These are phyloP conservation scores for Cutaneotrichosporon cyanovorans DNA, from an alignment of 1,284 basidiomycete genomes.

Conservation along the genomic window DNA sequence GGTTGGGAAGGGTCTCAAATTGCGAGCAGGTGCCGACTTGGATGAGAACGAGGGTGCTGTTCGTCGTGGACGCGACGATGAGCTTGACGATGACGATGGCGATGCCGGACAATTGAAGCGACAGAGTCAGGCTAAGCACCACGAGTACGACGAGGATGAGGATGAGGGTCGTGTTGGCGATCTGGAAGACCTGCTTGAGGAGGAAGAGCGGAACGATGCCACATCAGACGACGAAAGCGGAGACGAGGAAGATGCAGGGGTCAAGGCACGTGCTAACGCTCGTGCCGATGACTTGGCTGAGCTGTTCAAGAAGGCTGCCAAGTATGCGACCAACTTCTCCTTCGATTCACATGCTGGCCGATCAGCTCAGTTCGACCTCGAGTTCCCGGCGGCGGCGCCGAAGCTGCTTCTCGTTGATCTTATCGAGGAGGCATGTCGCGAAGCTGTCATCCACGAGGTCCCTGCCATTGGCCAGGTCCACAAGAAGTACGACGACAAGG, in stretches of 20 bases:
- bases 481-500: conserved; percentile 47
- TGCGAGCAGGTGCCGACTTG: conserved; percentile 43
- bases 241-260: conserved; percentile 47
- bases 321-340: conserved; percentile 57
- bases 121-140: conserved; percentile 56
- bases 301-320: conserved; percentile 49
- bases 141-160: conserved; percentile 62
- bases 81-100: conserved; percentile 63
- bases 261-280: conserved; percentile 48
- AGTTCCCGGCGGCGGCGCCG: conserved; percentile 58
- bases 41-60: conserved; percentile 30
- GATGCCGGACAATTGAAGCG: conserved; percentile 66
- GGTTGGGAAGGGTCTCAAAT: conserved; percentile 68
- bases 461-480: conserved; percentile 64
- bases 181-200: conserved; percentile 57
- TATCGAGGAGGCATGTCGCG: conserved; percentile 73
- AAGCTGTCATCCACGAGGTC: conserved; percentile 80
- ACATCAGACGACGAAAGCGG: conserved; percentile 35
- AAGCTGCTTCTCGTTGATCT: conserved; percentile 88
- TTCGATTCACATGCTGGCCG: conserved; percentile 59
- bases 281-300: conserved; percentile 45
- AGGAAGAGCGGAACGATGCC: conserved; percentile 41
- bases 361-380: conserved; percentile 68
- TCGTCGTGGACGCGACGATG: conserved; percentile 47
- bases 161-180: conserved; percentile 54